phyloP scores from a whole-genome alignment of 257 asterid genomes.

The Scutellaria baicalensis region DNA sequence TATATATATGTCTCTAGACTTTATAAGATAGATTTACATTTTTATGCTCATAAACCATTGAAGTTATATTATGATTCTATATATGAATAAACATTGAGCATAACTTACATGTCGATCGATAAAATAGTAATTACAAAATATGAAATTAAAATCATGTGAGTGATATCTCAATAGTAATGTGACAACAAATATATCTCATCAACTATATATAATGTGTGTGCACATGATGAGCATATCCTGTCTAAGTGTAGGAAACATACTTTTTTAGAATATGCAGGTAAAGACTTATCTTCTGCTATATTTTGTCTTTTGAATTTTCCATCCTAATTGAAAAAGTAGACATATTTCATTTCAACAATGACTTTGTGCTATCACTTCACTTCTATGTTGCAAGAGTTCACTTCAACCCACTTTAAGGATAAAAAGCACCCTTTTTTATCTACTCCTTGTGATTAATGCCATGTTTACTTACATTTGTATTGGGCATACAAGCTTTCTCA shows the following conservation, averaged over 20 bases:
- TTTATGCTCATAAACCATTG: no score
- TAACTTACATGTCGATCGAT: neutral
- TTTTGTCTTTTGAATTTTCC: neutral
- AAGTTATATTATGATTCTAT: neutral
- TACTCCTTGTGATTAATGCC: neutral
- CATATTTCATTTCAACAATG: neutral
- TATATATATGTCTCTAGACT: no score
- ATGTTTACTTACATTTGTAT: neutral
- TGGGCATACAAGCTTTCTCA: neutral
- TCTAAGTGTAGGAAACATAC: conserved; percentile 11
- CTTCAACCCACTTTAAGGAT: neutral
- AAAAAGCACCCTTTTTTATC: neutral
- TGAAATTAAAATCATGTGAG: neutral
- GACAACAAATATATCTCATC: neutral
- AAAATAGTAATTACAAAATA: neutral
- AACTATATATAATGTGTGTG: neutral
- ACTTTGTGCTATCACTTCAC: neutral
- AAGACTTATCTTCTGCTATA: conserved; percentile 11
- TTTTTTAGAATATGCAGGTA: neutral
- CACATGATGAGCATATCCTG: conserved; percentile 9
- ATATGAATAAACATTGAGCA: neutral
- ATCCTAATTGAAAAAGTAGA: no score
- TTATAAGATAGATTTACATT: no score
- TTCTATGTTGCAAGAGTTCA: neutral
- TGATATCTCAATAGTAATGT: neutral